These are phyloP conservation scores for Aspergillus felis DNA, from an alignment of 2,329 filamentous ascomycete species.

Conservation along the genomic window DNA sequence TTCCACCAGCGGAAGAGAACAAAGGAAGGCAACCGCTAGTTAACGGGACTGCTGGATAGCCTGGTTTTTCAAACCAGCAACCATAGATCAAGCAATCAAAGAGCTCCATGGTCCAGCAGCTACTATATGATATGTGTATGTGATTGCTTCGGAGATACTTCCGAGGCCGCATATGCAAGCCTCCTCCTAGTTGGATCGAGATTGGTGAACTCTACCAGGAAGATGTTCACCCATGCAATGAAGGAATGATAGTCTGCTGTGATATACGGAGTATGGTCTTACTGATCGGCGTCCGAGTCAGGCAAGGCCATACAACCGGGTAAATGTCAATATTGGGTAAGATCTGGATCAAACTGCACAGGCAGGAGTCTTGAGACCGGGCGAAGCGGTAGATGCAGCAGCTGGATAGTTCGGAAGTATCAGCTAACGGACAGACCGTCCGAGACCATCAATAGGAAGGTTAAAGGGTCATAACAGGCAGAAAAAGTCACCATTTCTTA, in stretches of 20 bases:
- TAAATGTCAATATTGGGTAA: not conserved
- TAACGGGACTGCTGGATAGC: not conserved
- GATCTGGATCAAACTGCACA: not conserved
- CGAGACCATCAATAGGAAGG: not conserved
- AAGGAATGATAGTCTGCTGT: not conserved
- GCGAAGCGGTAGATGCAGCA: not conserved
- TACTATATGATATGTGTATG: slow-evolving; percentile 1
- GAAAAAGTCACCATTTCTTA: not conserved
- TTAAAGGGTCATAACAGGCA: not conserved
- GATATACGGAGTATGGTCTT: not conserved
- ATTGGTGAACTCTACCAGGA: slow-evolving; percentile 3
- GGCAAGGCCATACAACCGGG: not conserved
- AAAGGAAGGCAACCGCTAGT: slow-evolving; percentile 3
- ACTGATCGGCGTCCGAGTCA: not conserved
- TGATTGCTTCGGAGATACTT: slow-evolving; percentile 15
- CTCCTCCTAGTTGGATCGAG: slow-evolving; percentile 17
- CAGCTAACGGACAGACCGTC: not conserved
- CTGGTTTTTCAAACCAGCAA: not conserved
- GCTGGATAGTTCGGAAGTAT: not conserved
- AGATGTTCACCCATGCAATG: not conserved
- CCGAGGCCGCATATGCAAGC: slow-evolving; percentile 21
- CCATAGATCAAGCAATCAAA: not conserved
- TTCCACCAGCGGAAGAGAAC: not conserved
- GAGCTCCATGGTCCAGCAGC: not conserved
- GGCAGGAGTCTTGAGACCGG: not conserved